These are phyloP conservation scores for Oemleria cerasiformis DNA, from an alignment of 306 rosid genomes.

Conservation along the genomic window DNA sequence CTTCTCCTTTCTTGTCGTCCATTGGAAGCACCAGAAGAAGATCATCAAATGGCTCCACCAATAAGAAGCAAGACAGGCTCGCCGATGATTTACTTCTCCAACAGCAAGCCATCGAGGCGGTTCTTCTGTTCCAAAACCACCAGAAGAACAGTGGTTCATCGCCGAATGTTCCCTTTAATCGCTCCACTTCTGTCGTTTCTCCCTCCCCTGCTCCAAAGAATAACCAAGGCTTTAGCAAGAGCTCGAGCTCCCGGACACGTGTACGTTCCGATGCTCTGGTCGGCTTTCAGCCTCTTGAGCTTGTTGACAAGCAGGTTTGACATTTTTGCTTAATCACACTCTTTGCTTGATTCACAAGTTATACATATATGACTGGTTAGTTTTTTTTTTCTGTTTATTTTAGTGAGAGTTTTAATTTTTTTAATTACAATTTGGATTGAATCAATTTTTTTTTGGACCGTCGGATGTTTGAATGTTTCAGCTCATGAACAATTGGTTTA, in stretches of 20 bases:
- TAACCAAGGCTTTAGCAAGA: constrained; percentile 7
- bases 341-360: not conserved
- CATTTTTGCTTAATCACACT: not conserved
- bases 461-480: not conserved
- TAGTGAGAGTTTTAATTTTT: not conserved
- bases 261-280: constrained; percentile 6
- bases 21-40: constrained; percentile 3
- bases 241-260: constrained; percentile 28
- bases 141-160: constrained; percentile 7
- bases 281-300: constrained; percentile 26
- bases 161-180: not conserved
- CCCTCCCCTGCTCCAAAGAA: constrained; percentile 9
- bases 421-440: no score
- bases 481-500: not conserved
- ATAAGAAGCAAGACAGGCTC: constrained; percentile 1
- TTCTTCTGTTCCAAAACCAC: constrained; percentile 24
- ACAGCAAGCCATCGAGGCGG: constrained; percentile 31
- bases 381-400: not conserved
- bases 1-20: constrained; percentile 8
- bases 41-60: constrained; percentile 3
- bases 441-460: not conserved
- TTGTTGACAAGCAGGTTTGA: constrained; percentile 23
- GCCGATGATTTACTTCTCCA: constrained; percentile 16
- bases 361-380: not conserved
- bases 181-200: constrained; percentile 32